Evolutionary conservation across 495 filamentous ascomycete genomes (phyloP).

Genomic region (Opeltia flavorubescens): DNA sequence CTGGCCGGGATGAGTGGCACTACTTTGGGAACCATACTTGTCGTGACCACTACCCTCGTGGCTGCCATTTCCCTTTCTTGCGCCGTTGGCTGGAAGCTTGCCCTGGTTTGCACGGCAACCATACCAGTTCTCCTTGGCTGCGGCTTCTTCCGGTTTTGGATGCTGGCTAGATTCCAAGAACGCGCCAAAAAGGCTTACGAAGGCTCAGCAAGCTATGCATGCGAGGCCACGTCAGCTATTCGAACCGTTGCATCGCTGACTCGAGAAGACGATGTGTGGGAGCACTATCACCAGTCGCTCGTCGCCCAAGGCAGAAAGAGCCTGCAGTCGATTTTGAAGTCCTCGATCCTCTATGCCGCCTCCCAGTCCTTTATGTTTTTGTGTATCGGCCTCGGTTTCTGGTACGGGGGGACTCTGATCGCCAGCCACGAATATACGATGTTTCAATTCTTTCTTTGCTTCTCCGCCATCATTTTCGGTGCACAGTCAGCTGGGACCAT

Average conservation of each 20-base stretch:
- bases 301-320: constrained; percentile 44
- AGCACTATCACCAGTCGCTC: constrained; percentile 56
- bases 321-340: constrained; percentile 49
- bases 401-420: constrained; percentile 78
- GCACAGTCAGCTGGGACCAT: constrained; percentile 76
- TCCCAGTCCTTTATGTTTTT: constrained; percentile 72
- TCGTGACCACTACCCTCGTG: constrained; percentile 58
- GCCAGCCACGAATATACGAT: constrained; percentile 52
- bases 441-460: constrained; percentile 78
- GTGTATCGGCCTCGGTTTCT: constrained; percentile 79
- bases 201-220: constrained; percentile 66
- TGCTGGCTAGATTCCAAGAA: constrained; percentile 61
- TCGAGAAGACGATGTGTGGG: constrained; percentile 64
- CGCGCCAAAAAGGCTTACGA: constrained; percentile 60
- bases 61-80: constrained; percentile 51
- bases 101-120: constrained; percentile 64
- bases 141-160: constrained; percentile 77
- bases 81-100: constrained; percentile 79
- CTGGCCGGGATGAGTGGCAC: constrained; percentile 69
- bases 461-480: constrained; percentile 65
- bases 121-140: constrained; percentile 65
- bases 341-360: constrained; percentile 60
- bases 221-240: constrained; percentile 81
- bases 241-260: constrained; percentile 87
- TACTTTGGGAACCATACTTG: constrained; percentile 68